These are phyloP conservation scores for Russula virescens DNA, from an alignment of 768 basidiomycete genomes.

Conservation along the genomic window DNA sequence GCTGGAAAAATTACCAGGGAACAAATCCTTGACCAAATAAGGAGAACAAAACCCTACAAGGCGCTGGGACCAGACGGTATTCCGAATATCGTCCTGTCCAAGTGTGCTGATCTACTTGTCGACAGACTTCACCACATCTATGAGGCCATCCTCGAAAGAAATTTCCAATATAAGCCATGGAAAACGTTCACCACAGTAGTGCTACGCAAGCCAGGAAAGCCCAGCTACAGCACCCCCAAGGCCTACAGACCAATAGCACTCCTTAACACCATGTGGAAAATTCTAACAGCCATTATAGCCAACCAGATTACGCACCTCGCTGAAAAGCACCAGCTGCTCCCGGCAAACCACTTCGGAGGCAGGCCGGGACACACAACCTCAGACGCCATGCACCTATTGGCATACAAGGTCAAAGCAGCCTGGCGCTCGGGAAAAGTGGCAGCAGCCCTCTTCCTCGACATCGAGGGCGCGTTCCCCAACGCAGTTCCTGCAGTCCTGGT, in stretches of 20 bases:
- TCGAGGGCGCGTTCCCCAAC: not conserved
- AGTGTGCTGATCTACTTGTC: not conserved
- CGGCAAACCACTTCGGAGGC: constrained; percentile 21
- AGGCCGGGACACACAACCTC: constrained; percentile 19
- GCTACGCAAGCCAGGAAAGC: constrained; percentile 23
- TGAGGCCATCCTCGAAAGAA: rapidly evolving
- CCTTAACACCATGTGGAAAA: constrained; percentile 2
- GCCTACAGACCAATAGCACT: not conserved
- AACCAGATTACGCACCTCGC: not conserved
- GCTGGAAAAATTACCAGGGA: not conserved
- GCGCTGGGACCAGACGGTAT: not conserved
- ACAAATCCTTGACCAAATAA: rapidly evolving
- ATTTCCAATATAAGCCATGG: not conserved
- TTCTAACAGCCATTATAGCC: not conserved
- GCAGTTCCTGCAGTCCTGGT: not conserved
- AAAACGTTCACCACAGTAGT: not conserved
- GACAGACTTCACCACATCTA: not conserved
- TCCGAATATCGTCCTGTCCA: not conserved
- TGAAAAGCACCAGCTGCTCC: constrained; percentile 12
- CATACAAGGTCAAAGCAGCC: constrained; percentile 25
- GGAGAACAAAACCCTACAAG: not conserved
- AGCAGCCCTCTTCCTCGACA: not conserved
- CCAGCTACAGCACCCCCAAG: not conserved
- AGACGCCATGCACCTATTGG: constrained; percentile 28
- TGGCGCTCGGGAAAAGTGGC: constrained; percentile 26